phyloP scores from a whole-genome alignment of 805 yeast species.

The Candida xiaguanensis region DNA sequence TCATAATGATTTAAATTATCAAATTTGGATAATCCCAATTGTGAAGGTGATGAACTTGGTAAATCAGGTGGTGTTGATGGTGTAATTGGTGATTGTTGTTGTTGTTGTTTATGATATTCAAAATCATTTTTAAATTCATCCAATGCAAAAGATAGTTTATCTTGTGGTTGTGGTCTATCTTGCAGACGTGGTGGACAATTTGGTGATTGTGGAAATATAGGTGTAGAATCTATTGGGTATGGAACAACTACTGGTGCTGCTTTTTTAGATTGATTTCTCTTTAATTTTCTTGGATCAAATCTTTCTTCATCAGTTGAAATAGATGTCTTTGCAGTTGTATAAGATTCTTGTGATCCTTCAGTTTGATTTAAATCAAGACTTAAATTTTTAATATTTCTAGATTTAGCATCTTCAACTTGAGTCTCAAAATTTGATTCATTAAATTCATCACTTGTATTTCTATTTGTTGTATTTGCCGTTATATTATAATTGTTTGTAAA shows the following conservation, averaged over 20 bases:
- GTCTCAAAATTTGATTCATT: too few species aligned
- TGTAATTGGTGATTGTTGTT: conserved; percentile 10
- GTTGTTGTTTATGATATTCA: conserved; percentile 18
- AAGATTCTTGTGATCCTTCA: conserved; percentile 3
- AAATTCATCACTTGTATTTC: conserved; percentile 4
- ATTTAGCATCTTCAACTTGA: not conserved
- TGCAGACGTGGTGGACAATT: conserved; percentile 7
- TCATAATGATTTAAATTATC: conserved; percentile 5
- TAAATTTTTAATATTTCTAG: conserved; percentile 5
- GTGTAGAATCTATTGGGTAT: not conserved
- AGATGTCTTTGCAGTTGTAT: not conserved
- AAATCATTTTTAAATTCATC: conserved; percentile 27
- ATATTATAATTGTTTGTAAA: conserved; percentile 1
- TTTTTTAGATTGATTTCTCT: conserved; percentile 1
- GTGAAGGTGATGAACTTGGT: conserved; percentile 13
- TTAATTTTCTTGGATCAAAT: conserved; percentile 7
- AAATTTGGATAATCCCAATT: conserved; percentile 14
- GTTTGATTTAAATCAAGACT: conserved; percentile 3
- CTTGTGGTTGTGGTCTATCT: conserved; percentile 3
- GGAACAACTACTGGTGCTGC: not conserved
- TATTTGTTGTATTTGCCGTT: not conserved
- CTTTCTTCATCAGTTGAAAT: not conserved
- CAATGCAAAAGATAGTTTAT: conserved; percentile 24
- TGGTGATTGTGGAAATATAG: not conserved
- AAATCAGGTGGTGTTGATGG: conserved; percentile 11